Evolutionary conservation across 345 rosid genomes (phyloP).

Genomic region (Nephelium lappaceum): DNA sequence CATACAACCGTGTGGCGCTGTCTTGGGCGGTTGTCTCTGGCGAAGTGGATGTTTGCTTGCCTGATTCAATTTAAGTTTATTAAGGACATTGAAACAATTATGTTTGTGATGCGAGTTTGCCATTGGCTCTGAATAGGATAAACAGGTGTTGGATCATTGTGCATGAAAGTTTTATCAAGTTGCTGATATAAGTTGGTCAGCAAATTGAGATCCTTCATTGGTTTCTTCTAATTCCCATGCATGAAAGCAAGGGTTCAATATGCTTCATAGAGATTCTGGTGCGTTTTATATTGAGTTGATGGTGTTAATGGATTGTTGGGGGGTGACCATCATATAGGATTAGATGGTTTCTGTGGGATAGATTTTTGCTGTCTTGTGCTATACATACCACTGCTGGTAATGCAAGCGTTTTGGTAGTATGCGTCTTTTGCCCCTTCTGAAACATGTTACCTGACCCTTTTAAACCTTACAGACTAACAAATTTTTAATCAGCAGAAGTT

Average conservation of each 20-base stretch:
- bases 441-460: no score
- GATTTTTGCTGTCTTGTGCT: background rate
- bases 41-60: background rate
- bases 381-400: background rate
- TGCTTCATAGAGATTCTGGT: background rate
- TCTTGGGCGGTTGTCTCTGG: background rate
- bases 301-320: conserved; percentile 3
- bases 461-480: no score
- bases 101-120: conserved; percentile 13
- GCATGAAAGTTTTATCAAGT: background rate
- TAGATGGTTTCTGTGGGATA: background rate
- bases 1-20: no score
- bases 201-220: background rate
- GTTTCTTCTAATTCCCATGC: background rate
- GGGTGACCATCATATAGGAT: background rate
- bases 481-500: no score
- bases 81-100: background rate
- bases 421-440: no score
- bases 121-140: background rate
- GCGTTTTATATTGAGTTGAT: background rate
- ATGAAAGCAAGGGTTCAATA: background rate
- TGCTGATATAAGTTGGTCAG: background rate
- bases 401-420: background rate
- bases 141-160: background rate
- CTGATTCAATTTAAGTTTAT: background rate